Base-by-base conservation (phyloP, 148 eudicot genomes). In the Mesembryanthemum crystallinum region DNA sequence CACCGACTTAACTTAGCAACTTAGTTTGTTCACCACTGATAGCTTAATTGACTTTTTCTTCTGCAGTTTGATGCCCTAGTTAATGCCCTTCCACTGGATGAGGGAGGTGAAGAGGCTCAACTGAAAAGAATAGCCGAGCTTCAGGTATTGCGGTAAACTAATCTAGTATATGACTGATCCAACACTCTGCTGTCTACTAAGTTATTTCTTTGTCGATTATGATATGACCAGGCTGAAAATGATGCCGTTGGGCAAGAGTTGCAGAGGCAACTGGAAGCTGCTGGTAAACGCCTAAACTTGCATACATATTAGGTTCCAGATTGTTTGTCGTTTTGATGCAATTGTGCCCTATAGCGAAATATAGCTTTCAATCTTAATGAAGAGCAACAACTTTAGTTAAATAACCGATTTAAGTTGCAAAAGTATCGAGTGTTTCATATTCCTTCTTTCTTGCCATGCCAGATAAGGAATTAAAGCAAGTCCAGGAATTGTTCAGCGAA, bases 41-140 rank as follows among this genome's bases (percentile, higher is more conserved):
- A 42, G 37, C 25, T 47, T 11, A 21, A 60, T 14, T 6, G n/a
- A 64, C 64, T 30, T 80, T 23, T 25, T 77, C 35, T 27, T 67
- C n/a, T 65, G 47, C 85, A 95, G 99, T 92, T 95, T 87, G 99
- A 95, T 88, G 94, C 95, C 21, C 85, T 95, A 66, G 99, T 95
- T 76, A 85, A 92, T 67, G 99, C 98, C 73, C 92, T 95, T 71
- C 99, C 99, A 51, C 78, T 91, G 64, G 81, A 91, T 3, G 98
- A 92, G 55, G 99, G 98, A 79, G 94, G 97, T 82, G 99, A 95
- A 84, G 99, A 95, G 82, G 98, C 91, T 83, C 99, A 92, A 82
- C 82, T 95, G 58, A 88, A 88, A 78, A 88, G 93, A 82, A 92
- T 95, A 77, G 90, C 94, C 35, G 98, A 95, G 78, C 97, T 92